Evolutionary conservation across 306 rosid species (phyloP).

Genomic region (Quillaja saponaria): DNA sequence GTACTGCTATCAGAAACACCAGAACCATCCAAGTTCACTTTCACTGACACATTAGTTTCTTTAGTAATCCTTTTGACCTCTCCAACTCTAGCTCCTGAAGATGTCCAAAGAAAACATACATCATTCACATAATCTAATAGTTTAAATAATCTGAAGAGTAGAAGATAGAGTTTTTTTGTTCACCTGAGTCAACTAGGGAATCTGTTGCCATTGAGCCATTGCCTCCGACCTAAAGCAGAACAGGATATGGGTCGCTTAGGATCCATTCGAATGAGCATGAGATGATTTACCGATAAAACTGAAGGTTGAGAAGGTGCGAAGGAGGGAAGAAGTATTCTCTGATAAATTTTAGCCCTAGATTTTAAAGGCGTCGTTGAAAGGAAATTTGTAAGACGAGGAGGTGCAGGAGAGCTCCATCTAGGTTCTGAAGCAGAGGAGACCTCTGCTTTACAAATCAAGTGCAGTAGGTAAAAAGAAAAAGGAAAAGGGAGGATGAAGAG

Average conservation of each 20-base stretch:
- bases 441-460: no score
- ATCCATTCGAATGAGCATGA: slow-evolving; percentile 35
- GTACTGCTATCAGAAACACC: slow-evolving; percentile 74
- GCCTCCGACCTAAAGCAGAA: slow-evolving; percentile 42
- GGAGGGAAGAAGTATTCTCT: slow-evolving; percentile 12
- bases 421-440: no score
- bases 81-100: slow-evolving; percentile 72
- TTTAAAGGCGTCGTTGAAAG: slow-evolving; percentile 45
- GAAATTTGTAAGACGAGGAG: slow-evolving; percentile 39
- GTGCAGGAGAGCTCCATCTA: slow-evolving; percentile 64
- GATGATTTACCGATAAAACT: slow-evolving; percentile 30
- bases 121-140: slow-evolving; percentile 7
- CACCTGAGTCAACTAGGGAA: slow-evolving; percentile 54
- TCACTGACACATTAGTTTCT: slow-evolving; percentile 82
- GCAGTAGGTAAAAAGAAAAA: no score
- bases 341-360: slow-evolving; percentile 45
- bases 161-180: neutral
- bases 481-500: no score
- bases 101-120: slow-evolving; percentile 5
- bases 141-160: neutral
- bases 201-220: slow-evolving; percentile 43
- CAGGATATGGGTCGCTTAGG: slow-evolving; percentile 31
- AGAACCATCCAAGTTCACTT: slow-evolving; percentile 81
- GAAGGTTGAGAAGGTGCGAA: slow-evolving; percentile 25
- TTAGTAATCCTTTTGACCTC: slow-evolving; percentile 86